Evolutionary conservation across 2,329 filamentous ascomycete genomes (phyloP).

Genomic region (Neospermospora avenae): DNA sequence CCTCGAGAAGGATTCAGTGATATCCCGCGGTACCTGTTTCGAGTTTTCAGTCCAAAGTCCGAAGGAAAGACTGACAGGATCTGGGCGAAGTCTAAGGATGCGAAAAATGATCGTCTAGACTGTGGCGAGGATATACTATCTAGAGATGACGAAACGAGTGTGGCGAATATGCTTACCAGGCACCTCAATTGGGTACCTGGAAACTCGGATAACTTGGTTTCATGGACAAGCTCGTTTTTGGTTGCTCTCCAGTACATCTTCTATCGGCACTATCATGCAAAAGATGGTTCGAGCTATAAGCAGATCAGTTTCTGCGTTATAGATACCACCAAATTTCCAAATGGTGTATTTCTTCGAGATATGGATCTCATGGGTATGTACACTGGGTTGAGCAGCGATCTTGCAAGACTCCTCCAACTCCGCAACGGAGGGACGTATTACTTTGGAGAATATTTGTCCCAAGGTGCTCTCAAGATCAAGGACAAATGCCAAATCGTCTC

Average conservation of each 20-base stretch:
- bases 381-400: too few species aligned
- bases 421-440: not conserved
- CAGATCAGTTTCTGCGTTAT: not conserved
- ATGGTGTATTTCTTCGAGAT: not conserved
- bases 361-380: not conserved
- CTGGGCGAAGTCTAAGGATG: conserved; percentile 8
- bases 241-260: not conserved
- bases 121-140: not conserved
- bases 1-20: conserved; percentile 9
- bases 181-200: not conserved
- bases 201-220: not conserved
- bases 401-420: too few species aligned
- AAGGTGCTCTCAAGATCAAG: conserved; percentile 16
- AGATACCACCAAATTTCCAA: not conserved
- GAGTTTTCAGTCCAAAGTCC: conserved; percentile 8
- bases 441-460: conserved; percentile 17
- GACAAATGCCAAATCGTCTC: conserved; percentile 15
- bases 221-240: not conserved
- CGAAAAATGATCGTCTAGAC: not conserved
- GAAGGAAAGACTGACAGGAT: conserved; percentile 2
- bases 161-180: not conserved
- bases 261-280: not conserved
- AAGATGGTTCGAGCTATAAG: not conserved
- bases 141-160: not conserved
- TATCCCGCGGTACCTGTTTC: conserved; percentile 10